Evolutionary conservation across 2,329 filamentous ascomycete species (phyloP).

Genomic region (Arachnopeziza araneosa): DNA sequence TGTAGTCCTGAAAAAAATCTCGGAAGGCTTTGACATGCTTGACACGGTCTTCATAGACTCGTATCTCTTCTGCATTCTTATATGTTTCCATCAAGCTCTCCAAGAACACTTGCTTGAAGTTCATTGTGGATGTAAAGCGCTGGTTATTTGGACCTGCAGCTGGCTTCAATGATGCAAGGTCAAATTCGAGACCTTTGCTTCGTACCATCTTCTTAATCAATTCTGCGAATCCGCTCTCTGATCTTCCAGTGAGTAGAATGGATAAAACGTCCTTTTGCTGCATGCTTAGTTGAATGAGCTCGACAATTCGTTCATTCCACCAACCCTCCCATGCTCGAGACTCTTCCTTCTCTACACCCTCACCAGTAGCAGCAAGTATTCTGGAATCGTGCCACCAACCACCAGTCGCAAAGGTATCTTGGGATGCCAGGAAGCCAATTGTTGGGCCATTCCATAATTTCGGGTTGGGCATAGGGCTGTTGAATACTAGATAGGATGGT

Average conservation of each 20-base stretch:
- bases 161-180: constrained; percentile 85
- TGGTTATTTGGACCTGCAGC: constrained; percentile 74
- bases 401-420: constrained; percentile 72
- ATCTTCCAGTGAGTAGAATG: constrained; percentile 81
- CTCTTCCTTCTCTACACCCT: constrained; percentile 78
- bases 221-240: constrained; percentile 69
- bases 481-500: constrained; percentile 60
- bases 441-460: constrained; percentile 79
- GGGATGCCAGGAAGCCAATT: constrained; percentile 68
- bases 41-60: constrained; percentile 63
- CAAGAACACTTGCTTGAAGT: constrained; percentile 86
- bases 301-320: constrained; percentile 91
- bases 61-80: constrained; percentile 72
- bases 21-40: constrained; percentile 75
- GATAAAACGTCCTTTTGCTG: constrained; percentile 78
- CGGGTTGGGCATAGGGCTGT: constrained; percentile 82
- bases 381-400: constrained; percentile 96
- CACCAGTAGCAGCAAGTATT: constrained; percentile 80
- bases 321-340: constrained; percentile 79
- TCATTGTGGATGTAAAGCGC: constrained; percentile 75
- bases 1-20: constrained; percentile 76
- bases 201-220: constrained; percentile 75
- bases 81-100: constrained; percentile 82
- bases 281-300: constrained; percentile 75
- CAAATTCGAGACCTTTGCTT: constrained; percentile 77